Evolutionary conservation across 225 moss, liverwort and hornwort genomes (phyloP).

Genomic region (Lunularia cruciata): DNA sequence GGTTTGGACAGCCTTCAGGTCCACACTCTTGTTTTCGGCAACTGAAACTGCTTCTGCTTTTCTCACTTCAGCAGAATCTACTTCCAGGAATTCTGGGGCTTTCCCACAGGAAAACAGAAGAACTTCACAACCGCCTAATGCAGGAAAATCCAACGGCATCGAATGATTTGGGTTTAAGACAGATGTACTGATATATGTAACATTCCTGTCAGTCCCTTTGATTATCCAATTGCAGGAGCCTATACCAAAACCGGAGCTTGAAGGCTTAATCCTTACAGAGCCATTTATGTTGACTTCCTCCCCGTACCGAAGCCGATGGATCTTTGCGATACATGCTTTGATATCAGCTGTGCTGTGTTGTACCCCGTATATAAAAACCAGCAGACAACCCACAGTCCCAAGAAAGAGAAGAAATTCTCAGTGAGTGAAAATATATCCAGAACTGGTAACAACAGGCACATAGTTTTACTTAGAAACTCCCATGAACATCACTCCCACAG

Average conservation of each 20-base stretch:
- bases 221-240: constrained; percentile 87
- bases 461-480: too few species aligned
- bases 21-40: constrained; percentile 18
- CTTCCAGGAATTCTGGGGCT: constrained; percentile 26
- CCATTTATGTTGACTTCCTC: constrained; percentile 79
- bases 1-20: constrained; percentile 12
- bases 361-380: constrained; percentile 33
- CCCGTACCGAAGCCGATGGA: constrained; percentile 69
- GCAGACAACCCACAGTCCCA: constrained; percentile 11
- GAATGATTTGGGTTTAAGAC: constrained; percentile 47
- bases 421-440: constrained; percentile 31
- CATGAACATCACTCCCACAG: too few species aligned
- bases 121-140: constrained; percentile 56
- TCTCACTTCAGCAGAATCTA: constrained; percentile 34
- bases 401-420: constrained; percentile 11
- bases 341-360: constrained; percentile 79
- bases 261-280: constrained; percentile 64
- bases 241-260: constrained; percentile 80
- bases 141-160: constrained; percentile 56
- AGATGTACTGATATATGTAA: constrained; percentile 70
- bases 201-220: constrained; percentile 52
- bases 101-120: constrained; percentile 67
- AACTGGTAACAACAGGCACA: too few species aligned
- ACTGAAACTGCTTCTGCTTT: constrained; percentile 33
- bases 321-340: constrained; percentile 60